A percentile compares a stretch with the other conserved stretches of the same genome.
Evolutionary conservation across 371 early-diverging fungal genomes (phyloP).

Genomic region (Basidiobolus heterosporus): DNA sequence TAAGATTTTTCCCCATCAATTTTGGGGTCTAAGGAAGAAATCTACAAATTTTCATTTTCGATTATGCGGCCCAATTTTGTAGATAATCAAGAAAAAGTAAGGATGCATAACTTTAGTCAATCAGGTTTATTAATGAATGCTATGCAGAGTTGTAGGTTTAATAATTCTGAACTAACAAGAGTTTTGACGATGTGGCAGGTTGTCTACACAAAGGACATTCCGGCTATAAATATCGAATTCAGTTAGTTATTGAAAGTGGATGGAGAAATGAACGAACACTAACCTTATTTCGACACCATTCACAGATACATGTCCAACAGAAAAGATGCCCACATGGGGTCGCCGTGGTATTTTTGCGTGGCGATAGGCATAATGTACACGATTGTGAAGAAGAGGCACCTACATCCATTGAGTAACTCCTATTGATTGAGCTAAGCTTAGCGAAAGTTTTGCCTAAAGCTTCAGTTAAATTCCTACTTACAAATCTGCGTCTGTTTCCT

Average conservation of each 20-base stretch:
- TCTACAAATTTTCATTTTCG: no score
- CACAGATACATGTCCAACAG: conserved; percentile 80
- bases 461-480: conserved; percentile 4
- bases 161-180: conserved; percentile 6
- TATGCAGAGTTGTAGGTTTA: conserved; percentile 1
- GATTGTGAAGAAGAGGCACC: conserved; percentile 28
- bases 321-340: conserved; percentile 87
- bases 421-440: not conserved
- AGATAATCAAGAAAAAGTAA: not conserved
- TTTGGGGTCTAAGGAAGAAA: no score
- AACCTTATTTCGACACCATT: conserved; percentile 81
- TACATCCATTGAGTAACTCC: conserved; percentile 10
- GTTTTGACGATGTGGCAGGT: conserved; percentile 3
- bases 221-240: conserved; percentile 1
- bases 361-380: conserved; percentile 72
- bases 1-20: no score
- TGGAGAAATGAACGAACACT: conserved; percentile 1
- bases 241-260: not conserved
- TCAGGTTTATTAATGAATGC: not conserved
- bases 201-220: conserved; percentile 10
- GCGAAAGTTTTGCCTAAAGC: not conserved
- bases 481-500: conserved; percentile 12
- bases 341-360: conserved; percentile 52
- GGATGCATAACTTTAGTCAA: not conserved
- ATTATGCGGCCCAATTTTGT: no score